phyloP scores from a whole-genome alignment of 164 flowering plant species.

The Vitis vinifera region DNA sequence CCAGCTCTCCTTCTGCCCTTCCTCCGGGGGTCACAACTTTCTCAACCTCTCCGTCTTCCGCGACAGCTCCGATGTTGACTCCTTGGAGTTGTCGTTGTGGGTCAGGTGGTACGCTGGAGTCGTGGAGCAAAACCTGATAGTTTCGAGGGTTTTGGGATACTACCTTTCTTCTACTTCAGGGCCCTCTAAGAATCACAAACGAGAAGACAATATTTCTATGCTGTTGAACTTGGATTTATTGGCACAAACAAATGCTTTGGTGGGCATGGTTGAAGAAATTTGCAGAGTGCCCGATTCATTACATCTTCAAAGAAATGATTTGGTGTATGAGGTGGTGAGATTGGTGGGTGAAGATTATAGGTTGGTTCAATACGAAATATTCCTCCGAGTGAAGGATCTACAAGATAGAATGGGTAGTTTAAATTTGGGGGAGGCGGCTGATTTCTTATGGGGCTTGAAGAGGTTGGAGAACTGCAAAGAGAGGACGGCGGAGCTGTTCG shows the following conservation, averaged over 20 bases:
- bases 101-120: constrained; percentile 63
- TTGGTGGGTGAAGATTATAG: constrained; percentile 44
- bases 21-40: constrained; percentile 52
- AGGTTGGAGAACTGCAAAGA: constrained; percentile 52
- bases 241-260: constrained; percentile 42
- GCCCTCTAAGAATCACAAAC: background rate
- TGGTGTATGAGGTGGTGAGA: constrained; percentile 46
- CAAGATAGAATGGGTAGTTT: constrained; percentile 35
- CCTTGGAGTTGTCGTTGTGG: constrained; percentile 55
- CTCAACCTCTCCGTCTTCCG: constrained; percentile 67
- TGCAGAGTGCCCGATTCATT: constrained; percentile 40
- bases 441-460: constrained; percentile 36
- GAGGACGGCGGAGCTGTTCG: constrained; percentile 30
- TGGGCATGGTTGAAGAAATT: constrained; percentile 40
- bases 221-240: constrained; percentile 35
- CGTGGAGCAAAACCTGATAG: constrained; percentile 46
- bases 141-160: constrained; percentile 42
- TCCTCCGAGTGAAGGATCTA: constrained; percentile 42
- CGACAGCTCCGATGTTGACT: constrained; percentile 36
- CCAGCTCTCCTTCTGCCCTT: constrained; percentile 59
- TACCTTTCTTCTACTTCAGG: constrained; percentile 23
- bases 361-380: constrained; percentile 40
- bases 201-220: constrained; percentile 20
- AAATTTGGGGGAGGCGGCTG: constrained; percentile 47
- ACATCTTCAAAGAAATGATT: constrained; percentile 24